These are phyloP conservation scores for Nemania sp. DNA, from an alignment of 2,329 filamentous ascomycete species.

Conservation along the genomic window DNA sequence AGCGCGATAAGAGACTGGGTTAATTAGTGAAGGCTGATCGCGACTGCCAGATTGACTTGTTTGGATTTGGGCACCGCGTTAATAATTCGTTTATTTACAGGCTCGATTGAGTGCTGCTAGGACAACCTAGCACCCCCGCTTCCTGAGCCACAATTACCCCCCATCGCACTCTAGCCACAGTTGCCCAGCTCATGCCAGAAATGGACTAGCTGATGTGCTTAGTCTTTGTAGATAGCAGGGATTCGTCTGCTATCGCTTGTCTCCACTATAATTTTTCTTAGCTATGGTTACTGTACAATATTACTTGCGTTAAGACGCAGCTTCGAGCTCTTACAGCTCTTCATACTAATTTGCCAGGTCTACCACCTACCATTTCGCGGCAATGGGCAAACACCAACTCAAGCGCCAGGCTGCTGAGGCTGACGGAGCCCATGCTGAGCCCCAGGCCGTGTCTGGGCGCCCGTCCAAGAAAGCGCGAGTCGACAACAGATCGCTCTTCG, in stretches of 20 bases:
- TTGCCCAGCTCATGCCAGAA: too few species aligned
- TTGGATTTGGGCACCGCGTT: constrained; percentile 18
- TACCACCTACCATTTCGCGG: neutral
- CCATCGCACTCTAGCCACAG: too few species aligned
- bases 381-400: constrained; percentile 30
- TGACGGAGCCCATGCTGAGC: constrained; percentile 28
- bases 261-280: constrained; percentile 32
- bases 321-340: neutral
- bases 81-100: constrained; percentile 11
- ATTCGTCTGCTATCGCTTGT: constrained; percentile 15
- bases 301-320: neutral
- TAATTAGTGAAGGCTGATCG: neutral
- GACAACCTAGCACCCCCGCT: constrained; percentile 19
- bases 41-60: constrained; percentile 5
- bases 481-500: constrained; percentile 78
- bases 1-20: too few species aligned
- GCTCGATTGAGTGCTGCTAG: constrained; percentile 23
- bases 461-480: constrained; percentile 60
- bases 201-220: too few species aligned
- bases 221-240: neutral
- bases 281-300: neutral
- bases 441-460: constrained; percentile 33
- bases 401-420: constrained; percentile 30
- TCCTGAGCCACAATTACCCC: neutral
- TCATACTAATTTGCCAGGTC: neutral